Conservation (phyloP, 2,329 filamentous ascomycete genomes). For the Sclerotinia sclerotiorum region DNA sequence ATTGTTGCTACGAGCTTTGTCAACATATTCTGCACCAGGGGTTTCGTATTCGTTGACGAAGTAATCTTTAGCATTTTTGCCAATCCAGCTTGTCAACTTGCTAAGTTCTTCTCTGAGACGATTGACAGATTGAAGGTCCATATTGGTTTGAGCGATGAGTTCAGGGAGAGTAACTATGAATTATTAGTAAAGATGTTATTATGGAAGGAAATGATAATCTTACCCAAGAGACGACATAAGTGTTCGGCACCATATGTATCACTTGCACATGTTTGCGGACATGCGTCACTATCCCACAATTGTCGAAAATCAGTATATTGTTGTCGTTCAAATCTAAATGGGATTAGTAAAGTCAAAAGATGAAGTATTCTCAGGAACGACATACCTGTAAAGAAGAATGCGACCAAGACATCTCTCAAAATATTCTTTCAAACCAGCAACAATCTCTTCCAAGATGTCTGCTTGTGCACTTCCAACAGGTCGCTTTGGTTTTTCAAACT, state of each 20-base stretch:
- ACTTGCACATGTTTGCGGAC: constrained; percentile 66
- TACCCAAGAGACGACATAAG: constrained; percentile 84
- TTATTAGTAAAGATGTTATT: constrained; percentile 23
- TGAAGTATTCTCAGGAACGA: constrained; percentile 5
- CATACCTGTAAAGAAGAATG: constrained; percentile 78
- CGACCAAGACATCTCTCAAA: constrained; percentile 89
- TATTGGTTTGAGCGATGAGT: constrained; percentile 94
- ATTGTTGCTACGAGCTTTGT: constrained; percentile 52
- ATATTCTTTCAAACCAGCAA: constrained; percentile 84
- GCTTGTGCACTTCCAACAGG: constrained; percentile 66
- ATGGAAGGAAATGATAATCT: constrained; percentile 33
- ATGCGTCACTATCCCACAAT: constrained; percentile 61
- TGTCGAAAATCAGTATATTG: constrained; percentile 81
- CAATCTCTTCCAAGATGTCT: constrained; percentile 87
- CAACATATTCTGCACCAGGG: constrained; percentile 68
- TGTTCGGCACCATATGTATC: constrained; percentile 95
- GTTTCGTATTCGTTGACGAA: constrained; percentile 77
- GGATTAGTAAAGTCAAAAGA: neutral
- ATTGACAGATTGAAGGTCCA: constrained; percentile 89
- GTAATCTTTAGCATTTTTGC: constrained; percentile 67
- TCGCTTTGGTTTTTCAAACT: constrained; percentile 66
- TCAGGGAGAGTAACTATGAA: constrained; percentile 85
- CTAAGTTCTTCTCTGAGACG: constrained; percentile 85
- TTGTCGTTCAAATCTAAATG: constrained; percentile 76
- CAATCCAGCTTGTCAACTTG: constrained; percentile 83